Conservation (phyloP, 1,284 basidiomycete genomes). For the Pseudozyma pruni region DNA sequence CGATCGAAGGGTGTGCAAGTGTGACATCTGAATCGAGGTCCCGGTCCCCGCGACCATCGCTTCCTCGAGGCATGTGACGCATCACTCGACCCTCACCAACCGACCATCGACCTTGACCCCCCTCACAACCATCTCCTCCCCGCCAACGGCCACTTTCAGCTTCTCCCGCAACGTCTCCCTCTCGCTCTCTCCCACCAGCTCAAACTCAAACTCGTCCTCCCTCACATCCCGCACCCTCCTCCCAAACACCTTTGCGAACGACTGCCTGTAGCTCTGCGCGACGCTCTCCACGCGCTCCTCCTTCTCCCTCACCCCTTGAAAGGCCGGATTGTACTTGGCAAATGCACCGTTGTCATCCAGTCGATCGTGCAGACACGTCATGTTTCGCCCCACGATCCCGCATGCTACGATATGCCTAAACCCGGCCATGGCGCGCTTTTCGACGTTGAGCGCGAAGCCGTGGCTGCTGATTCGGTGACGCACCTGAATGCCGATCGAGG, state of each 20-base stretch:
- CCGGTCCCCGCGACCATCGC: no score
- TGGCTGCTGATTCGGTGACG: conserved; percentile 92
- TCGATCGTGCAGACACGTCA: conserved; percentile 70
- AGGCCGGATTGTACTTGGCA: conserved; percentile 8
- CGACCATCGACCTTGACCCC: conserved; percentile 18
- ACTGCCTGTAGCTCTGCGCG: conserved; percentile 7
- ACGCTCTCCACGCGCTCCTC: conserved; percentile 13
- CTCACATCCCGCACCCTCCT: conserved; percentile 4
- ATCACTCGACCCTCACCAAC: background rate
- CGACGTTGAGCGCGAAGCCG: conserved; percentile 93
- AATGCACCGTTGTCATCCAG: conserved; percentile 12
- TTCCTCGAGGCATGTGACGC: no score
- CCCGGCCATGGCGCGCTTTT: conserved; percentile 78
- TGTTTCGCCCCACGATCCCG: conserved; percentile 85
- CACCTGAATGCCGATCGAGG: conserved; percentile 95
- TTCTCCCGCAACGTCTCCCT: background rate
- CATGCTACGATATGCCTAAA: conserved; percentile 91
- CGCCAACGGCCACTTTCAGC: background rate
- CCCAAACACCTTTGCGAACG: conserved; percentile 31
- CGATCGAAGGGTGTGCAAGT: no score
- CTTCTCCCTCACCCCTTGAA: background rate
- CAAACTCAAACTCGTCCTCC: conserved; percentile 19
- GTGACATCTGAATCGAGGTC: no score
- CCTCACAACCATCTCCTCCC: conserved; percentile 8
- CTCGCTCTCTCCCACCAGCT: background rate